Evolutionary conservation across 2,329 filamentous ascomycete species (phyloP), one percentile per base, ranked within the genome.

Genomic region (Hymenoscyphus albidus): DNA sequence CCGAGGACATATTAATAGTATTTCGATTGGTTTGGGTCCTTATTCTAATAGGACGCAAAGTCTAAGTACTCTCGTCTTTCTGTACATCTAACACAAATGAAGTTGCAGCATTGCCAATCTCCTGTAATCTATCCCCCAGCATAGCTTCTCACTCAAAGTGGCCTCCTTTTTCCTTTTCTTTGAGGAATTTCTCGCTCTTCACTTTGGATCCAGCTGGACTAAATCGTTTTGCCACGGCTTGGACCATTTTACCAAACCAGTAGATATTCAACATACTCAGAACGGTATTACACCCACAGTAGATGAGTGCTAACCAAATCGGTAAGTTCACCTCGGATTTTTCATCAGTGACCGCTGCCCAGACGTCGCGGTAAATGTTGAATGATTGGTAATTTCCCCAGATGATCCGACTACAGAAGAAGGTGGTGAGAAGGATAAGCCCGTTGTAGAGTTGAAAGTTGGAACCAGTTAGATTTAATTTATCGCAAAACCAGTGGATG

Each of bases 401-500:
- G 2, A 51, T 1, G 22, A 51, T 10, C 22, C 44, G 18, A 51
- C 44, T 51, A 1, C 44, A 9, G 7, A 27, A 51, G 44, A 51
- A 51, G 10, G 44, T 51, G 9, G 7, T 12, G 44, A 51, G 44
- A 51, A 51, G 44, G 2, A 16, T 10, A 12, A 51, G 18, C n/a
- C 44, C 18, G 7, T 51, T 51, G 44, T 51, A 51, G 9, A 51
- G 12, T 13, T 51, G 44, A n/a, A 51, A 18, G 18, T 18, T 9
- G 22, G 44, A 51, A 13, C 44, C 44, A 1, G 44, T 51, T 7
- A 51, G 18, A 1, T 51, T 51, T 3, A 51, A 5, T 51, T 51
- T 51, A 51, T 51, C 44, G 18, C 18, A 51, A 51, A 51, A 51
- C 44, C 44, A 51, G 22, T 94, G 91, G 73, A 93, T 83, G 75